Evolutionary conservation across 2,329 filamentous ascomycete genomes (phyloP), one percentile per base, ranked within the genome.

Genomic region (Fusarium oxysporum): DNA sequence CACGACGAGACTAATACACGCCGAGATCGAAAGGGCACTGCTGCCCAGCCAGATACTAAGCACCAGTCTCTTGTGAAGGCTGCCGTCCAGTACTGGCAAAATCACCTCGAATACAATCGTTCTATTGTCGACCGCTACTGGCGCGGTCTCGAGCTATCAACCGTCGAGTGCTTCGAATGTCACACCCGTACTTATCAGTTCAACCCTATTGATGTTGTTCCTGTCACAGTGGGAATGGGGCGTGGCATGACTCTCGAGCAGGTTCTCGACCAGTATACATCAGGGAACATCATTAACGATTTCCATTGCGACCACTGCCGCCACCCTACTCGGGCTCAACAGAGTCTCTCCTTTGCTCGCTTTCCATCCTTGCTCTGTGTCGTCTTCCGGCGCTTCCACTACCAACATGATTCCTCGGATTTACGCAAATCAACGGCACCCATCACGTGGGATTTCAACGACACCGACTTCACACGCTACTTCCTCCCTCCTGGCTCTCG

Each of bases 71-170:
- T 82, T 28, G 68, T 86, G 16, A 78, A 91, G 62, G 92, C 91
- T n/a, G 91, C 92, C 1, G 86, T 86, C 59, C 89, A 92, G 40
- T 93, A 94, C 81, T 97, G 95, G 95, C 83, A 85, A 25, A 87
- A 90, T 21, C 93, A 95, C 79, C 87, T 87, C 41, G 88, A 91
- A 70, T 87, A 88, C 51, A 93, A 94, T 78, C 85, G 88, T 72
- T 95, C 92, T n/a, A 90, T 94, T 64, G 88, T 97, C 64, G 93
- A 93, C 68, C 90, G 90, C 45, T 90, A 96, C 75, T 97, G 96
- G 85, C 93, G 92, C 8, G 92, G 92, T 6, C 88, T 96, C 76
- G 92, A 93, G 80, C 89, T 91, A 66, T 89, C 92, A 67, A 91
- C 90, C 51, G 89, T 94, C 3, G 89, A 92, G 64, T 95, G 94